Percentiles rank a stretch among this genome's conserved stretches.
phyloP scores from a whole-genome alignment of 352 stramenopile species.

The Phytophthora crassamura region DNA sequence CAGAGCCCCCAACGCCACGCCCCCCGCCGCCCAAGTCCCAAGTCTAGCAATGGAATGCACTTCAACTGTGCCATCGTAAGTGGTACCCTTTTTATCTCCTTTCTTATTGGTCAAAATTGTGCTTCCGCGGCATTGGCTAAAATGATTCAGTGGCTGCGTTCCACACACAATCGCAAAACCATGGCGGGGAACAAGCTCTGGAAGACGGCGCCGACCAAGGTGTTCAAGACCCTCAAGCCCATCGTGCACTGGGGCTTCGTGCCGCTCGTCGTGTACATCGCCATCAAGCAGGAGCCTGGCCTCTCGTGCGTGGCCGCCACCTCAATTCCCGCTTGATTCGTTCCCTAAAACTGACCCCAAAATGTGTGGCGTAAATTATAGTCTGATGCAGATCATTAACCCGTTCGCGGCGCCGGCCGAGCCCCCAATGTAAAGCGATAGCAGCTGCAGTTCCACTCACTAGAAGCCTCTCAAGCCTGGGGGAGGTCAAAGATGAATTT shows the following conservation, averaged over 20 bases:
- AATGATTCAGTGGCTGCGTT: slow-evolving; percentile 26
- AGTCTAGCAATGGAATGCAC: not conserved
- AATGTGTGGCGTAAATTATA: slow-evolving; percentile 30
- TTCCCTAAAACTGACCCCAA: not conserved
- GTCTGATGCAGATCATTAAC: slow-evolving; percentile 78
- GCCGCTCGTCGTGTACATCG: slow-evolving; percentile 83
- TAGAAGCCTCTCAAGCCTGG: not conserved
- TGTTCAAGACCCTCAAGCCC: slow-evolving; percentile 85
- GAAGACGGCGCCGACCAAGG: slow-evolving; percentile 79
- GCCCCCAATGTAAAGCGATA: slow-evolving; percentile 49
- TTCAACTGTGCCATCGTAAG: not conserved
- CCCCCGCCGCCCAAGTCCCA: slow-evolving; percentile 16
- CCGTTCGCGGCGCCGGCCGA: slow-evolving; percentile 72
- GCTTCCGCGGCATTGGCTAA: slow-evolving; percentile 8
- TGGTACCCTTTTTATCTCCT: too few relatives aligned
- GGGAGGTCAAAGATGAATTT: slow-evolving; percentile 19
- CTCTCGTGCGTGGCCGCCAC: slow-evolving; percentile 59
- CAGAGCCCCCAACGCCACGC: slow-evolving; percentile 32
- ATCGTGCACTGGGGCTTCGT: slow-evolving; percentile 87
- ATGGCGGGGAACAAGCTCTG: slow-evolving; percentile 68
- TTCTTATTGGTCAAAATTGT: slow-evolving; percentile 22
- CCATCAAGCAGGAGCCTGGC: slow-evolving; percentile 77
- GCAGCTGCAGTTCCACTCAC: not conserved
- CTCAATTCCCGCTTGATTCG: not conserved
- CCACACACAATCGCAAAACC: slow-evolving; percentile 1